Evolutionary conservation across 306 rosid genomes (phyloP), one percentile per base, ranked within the genome.

Genomic region (Quercus glauca): DNA sequence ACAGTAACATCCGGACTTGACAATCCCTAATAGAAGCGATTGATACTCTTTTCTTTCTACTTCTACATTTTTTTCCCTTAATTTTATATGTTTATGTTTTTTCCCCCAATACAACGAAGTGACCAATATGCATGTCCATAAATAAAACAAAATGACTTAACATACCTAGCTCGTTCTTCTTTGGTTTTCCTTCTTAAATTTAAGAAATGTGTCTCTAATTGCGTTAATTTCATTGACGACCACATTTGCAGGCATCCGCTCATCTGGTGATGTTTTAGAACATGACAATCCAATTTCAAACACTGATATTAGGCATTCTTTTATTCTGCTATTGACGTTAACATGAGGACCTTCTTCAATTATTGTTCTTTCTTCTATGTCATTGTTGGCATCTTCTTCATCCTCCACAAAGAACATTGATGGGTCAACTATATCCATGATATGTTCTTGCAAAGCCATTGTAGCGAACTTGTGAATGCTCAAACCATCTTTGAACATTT

Each of bases 241-340:
- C 8, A 20, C 41, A 52, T 26, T 70, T 77, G 84, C 75, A 10
- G 45, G 58, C 65, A 85, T 51, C 74, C 84, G 23, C 57, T 87
- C 84, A 43, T 21, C 20, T 37, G 87, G 87, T 28, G 13, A 28
- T 74, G 51, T 75, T 73, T 76, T 45, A 45, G 92, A 84, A 83
- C 90, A 91, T 25, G 79, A 79, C 15, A 88, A 52, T 49, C 93
- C 93, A 59, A 86, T 73, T 60, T 75, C 75, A 77, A 83, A 59
- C 74, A 89, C 8, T 5, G 85, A 81, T 19, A 78, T 76, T 78
- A 84, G 23, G 73, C 84, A 79, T 31, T 86, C 83, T 19, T 87
- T 84, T 67, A 81, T 51, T 41, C 19, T 69, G 31, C 61, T 43
- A 55, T 35, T 80, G 41, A 17, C 74, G 1, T n/a, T 6, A 7